These are phyloP conservation scores for Sonneratia alba DNA, from an alignment of 345 rosid genomes.

Conservation along the genomic window DNA sequence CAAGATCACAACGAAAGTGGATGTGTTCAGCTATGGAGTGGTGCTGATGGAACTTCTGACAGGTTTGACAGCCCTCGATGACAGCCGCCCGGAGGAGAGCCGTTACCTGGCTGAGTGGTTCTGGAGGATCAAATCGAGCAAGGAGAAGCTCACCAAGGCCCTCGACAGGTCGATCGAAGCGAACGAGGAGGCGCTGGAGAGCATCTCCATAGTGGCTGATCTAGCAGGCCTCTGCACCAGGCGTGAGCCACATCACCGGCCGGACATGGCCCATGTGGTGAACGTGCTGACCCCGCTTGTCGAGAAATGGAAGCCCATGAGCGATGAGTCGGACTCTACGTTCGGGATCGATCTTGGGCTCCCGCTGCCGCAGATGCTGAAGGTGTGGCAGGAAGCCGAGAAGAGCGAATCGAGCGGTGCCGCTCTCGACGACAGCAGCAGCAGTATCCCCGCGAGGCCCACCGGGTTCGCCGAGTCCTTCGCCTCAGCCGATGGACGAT, in stretches of 20 bases:
- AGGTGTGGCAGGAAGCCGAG: conserved; percentile 37
- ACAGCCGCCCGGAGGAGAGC: conserved; percentile 38
- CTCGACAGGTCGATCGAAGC: conserved; percentile 26
- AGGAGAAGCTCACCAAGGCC: conserved; percentile 25
- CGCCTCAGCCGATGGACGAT: conserved; percentile 31
- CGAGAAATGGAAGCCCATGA: conserved; percentile 38
- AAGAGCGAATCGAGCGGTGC: conserved; percentile 12
- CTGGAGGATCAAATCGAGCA: conserved; percentile 31
- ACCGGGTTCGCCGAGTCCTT: conserved; percentile 35
- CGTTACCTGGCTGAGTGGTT: conserved; percentile 46
- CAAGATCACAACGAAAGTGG: conserved; percentile 43
- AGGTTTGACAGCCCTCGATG: conserved; percentile 35
- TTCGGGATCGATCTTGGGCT: conserved; percentile 25
- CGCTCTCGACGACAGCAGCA: conserved; percentile 22
- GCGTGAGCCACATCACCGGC: conserved; percentile 39
- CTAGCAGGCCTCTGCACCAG: conserved; percentile 44
- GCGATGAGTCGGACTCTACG: conserved; percentile 17
- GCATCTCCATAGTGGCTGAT: conserved; percentile 27
- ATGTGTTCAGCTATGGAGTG: conserved; percentile 43
- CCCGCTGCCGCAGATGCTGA: conserved; percentile 38
- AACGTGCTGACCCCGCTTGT: conserved; percentile 30
- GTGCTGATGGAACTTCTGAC: conserved; percentile 45
- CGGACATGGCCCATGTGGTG: conserved; percentile 45
- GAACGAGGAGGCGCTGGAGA: conserved; percentile 24
- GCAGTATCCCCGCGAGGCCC: conserved; percentile 32